A percentile compares a stretch with the other conserved stretches of the same genome.
These are phyloP conservation scores for Cladorrhinum sp. DNA, from an alignment of 2,329 filamentous ascomycete species.

Conservation along the genomic window DNA sequence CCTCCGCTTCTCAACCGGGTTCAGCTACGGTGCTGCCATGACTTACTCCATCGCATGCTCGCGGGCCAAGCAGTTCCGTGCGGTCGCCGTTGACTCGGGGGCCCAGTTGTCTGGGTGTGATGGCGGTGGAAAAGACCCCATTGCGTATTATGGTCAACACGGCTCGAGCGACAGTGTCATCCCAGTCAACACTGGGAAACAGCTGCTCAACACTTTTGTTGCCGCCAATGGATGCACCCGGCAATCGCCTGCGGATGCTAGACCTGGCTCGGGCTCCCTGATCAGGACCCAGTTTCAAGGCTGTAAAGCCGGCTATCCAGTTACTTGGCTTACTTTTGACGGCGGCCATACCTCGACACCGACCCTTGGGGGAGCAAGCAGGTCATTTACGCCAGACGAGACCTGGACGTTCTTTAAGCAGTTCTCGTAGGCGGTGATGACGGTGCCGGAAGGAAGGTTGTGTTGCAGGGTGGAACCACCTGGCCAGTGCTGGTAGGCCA, in stretches of 20 bases:
- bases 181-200: slow-evolving; percentile 7
- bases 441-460: no score
- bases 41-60: slow-evolving; percentile 41
- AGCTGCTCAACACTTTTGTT: slow-evolving; percentile 18
- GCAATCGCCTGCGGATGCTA: slow-evolving; percentile 9
- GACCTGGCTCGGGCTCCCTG: neutral
- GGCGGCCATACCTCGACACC: slow-evolving; percentile 3
- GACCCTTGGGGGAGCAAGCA: neutral
- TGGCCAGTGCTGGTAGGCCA: no score
- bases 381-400: slow-evolving; percentile 1
- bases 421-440: no score
- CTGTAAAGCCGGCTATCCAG: slow-evolving; percentile 20
- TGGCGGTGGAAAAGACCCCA: slow-evolving; percentile 17
- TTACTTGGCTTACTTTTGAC: slow-evolving; percentile 20
- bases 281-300: slow-evolving; percentile 19
- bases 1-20: slow-evolving; percentile 40
- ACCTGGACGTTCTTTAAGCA: slow-evolving; percentile 5
- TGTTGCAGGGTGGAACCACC: no score
- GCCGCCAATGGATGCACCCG: slow-evolving; percentile 17
- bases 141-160: slow-evolving; percentile 19
- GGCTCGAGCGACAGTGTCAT: slow-evolving; percentile 14
- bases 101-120: slow-evolving; percentile 10
- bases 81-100: slow-evolving; percentile 27
- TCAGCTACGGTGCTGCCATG: slow-evolving; percentile 44
- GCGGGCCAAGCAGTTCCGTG: slow-evolving; percentile 36